These are phyloP conservation scores for Drechslerella coelobrocha DNA, from an alignment of 2,329 filamentous ascomycete genomes.

Conservation along the genomic window DNA sequence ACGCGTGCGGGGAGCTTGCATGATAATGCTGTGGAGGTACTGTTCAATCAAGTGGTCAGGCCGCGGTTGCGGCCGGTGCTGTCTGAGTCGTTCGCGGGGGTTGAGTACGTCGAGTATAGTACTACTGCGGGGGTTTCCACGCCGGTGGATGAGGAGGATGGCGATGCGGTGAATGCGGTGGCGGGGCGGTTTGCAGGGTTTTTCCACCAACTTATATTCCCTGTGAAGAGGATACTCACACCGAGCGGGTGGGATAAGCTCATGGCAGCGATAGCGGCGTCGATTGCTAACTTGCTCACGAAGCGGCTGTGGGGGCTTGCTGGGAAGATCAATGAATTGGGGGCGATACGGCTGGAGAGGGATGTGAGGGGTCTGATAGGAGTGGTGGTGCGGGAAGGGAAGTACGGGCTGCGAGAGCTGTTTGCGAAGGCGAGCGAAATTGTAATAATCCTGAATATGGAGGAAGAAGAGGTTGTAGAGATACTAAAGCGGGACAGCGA, in stretches of 20 bases:
- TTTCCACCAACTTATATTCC: slow-evolving; percentile 85
- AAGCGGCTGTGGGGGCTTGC: slow-evolving; percentile 84
- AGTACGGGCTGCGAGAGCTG: slow-evolving; percentile 77
- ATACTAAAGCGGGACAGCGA: slow-evolving; percentile 59
- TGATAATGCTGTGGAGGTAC: slow-evolving; percentile 80
- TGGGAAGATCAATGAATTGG: slow-evolving; percentile 79
- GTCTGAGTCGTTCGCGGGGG: slow-evolving; percentile 86
- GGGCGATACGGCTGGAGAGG: slow-evolving; percentile 81
- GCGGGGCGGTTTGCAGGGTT: slow-evolving; percentile 79
- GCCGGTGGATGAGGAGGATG: slow-evolving; percentile 59
- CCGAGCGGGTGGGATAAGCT: slow-evolving; percentile 76
- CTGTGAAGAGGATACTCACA: slow-evolving; percentile 84
- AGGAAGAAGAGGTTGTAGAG: slow-evolving; percentile 94
- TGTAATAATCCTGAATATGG: slow-evolving; percentile 87
- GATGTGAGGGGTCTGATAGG: slow-evolving; percentile 79
- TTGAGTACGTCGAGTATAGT: slow-evolving; percentile 78
- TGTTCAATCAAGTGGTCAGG: slow-evolving; percentile 87
- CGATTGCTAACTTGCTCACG: slow-evolving; percentile 80
- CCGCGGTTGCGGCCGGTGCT: slow-evolving; percentile 82
- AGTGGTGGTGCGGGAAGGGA: slow-evolving; percentile 70
- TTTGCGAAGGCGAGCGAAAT: slow-evolving; percentile 82
- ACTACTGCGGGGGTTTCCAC: slow-evolving; percentile 59
- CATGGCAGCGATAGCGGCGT: slow-evolving; percentile 73
- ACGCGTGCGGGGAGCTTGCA: slow-evolving; percentile 81
- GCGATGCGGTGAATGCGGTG: slow-evolving; percentile 70